phyloP scores from a whole-genome alignment of 2,329 filamentous ascomycete species.

The Neofusicoccum ribis region DNA sequence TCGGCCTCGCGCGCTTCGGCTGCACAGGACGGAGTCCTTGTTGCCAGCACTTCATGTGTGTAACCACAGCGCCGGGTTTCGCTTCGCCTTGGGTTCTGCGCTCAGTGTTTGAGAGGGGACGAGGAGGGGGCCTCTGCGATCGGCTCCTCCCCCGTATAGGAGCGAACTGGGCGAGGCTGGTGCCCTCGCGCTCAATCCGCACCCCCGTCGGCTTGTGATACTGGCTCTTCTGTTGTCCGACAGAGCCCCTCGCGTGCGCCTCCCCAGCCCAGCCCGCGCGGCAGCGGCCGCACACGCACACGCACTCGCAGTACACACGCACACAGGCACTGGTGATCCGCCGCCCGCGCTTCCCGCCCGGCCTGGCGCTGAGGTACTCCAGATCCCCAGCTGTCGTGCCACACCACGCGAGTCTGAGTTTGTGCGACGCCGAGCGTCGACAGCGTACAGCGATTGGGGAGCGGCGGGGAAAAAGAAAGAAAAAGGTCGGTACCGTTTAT shows the following conservation, averaged over 20 bases:
- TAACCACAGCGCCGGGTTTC: conserved; percentile 13
- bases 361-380: neutral
- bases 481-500: conserved; percentile 9
- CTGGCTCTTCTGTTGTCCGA: neutral
- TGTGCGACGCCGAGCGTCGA: neutral
- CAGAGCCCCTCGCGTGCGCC: neutral
- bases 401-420: conserved; percentile 11
- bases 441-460: neutral
- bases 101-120: neutral
- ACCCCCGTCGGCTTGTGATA: neutral
- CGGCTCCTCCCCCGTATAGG: neutral
- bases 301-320: neutral
- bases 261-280: neutral
- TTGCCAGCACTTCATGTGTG: conserved; percentile 11
- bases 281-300: neutral
- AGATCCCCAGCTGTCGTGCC: neutral
- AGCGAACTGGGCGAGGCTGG: neutral
- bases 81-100: conserved; percentile 6
- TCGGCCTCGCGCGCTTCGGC: conserved; percentile 1
- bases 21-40: conserved; percentile 10
- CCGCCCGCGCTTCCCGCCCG: neutral
- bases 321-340: neutral
- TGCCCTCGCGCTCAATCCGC: neutral
- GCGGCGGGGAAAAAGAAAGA: neutral
- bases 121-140: neutral